phyloP scores from a whole-genome alignment of 1,284 basidiomycete species.

The Ceratobasidium sp. region DNA sequence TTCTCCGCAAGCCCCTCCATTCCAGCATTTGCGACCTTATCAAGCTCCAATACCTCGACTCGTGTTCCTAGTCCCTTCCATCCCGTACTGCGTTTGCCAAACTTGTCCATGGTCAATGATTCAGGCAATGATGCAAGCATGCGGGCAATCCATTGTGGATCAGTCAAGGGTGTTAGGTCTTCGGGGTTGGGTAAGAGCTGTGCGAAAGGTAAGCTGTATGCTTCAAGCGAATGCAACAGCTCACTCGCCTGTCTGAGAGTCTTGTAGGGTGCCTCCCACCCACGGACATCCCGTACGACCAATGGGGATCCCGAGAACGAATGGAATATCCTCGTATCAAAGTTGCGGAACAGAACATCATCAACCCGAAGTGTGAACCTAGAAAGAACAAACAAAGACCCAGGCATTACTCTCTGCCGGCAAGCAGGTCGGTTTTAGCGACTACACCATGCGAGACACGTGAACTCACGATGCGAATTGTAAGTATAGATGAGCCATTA shows the following conservation, averaged over 20 bases:
- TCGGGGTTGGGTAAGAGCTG: slow-evolving; percentile 81
- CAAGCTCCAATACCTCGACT: slow-evolving; percentile 56
- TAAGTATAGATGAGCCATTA: slow-evolving; percentile 84
- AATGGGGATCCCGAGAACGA: slow-evolving; percentile 70
- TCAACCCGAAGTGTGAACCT: slow-evolving; percentile 96
- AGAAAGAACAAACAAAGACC: slow-evolving; percentile 90
- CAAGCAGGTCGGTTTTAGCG: not conserved
- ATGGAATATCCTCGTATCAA: slow-evolving; percentile 92
- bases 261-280: slow-evolving; percentile 91
- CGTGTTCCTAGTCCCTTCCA: slow-evolving; percentile 80
- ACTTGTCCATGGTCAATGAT: slow-evolving; percentile 66
- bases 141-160: slow-evolving; percentile 86
- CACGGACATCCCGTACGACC: slow-evolving; percentile 83
- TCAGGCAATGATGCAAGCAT: slow-evolving; percentile 73
- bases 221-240: not conserved
- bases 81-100: slow-evolving; percentile 65
- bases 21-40: not conserved
- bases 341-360: slow-evolving; percentile 90
- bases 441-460: not conserved
- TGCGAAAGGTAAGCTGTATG: not conserved
- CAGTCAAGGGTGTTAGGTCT: slow-evolving; percentile 90
- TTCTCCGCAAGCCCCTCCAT: not conserved
- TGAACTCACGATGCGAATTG: slow-evolving; percentile 83
- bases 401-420: slow-evolving; percentile 92
- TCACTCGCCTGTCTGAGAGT: slow-evolving; percentile 75